Evolutionary conservation across 306 rosid species (phyloP), one percentile per base, ranked within the genome.

Genomic region (Senna siamea): DNA sequence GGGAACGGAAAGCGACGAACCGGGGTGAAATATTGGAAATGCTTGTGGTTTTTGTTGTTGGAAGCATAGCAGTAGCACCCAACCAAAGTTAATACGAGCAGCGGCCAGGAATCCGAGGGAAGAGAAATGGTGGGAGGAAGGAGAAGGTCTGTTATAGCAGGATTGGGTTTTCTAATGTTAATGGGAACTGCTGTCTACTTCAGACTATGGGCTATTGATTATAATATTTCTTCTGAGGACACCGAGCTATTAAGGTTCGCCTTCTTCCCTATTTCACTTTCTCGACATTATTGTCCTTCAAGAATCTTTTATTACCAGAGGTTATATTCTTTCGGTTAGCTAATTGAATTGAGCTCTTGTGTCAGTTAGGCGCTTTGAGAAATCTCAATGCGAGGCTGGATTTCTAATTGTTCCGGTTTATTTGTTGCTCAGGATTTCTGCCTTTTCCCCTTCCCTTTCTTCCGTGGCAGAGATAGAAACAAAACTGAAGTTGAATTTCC

Each of bases 141-240:
- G 37, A 64, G 70, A 26, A 44, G 70, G 55, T 41, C 55, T 5
- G 0, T 40, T 13, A 18, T 72, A 30, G 69, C 59, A 9, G 77
- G 44, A 19, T 71, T 88, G 68, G 79, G 32, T 37, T 73, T 77
- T 64, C 78, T 77, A 10, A 78, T 89, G 85, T 38, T 86, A 7
- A 54, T 89, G 28, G 93, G 93, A 30, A 59, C 76, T 20, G 83
- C 83, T 5, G 86, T 89, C 4, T 82, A 86, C 75, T 67, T 82
- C 62, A 76, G 80, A 74, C 84, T 86, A 19, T 89, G 93, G 91
- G 69, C 78, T 37, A 85, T 86, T 63, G 86, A 86, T 37, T 89
- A 86, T 46, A 18, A 66, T 14, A 62, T 79, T 57, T 82, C 93
- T 52, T 73, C 89, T n/a, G 81, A 73, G n/a, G 91, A 89, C 60